phyloP scores from a whole-genome alignment of 257 asterid genomes.

The Eucommia ulmoides region DNA sequence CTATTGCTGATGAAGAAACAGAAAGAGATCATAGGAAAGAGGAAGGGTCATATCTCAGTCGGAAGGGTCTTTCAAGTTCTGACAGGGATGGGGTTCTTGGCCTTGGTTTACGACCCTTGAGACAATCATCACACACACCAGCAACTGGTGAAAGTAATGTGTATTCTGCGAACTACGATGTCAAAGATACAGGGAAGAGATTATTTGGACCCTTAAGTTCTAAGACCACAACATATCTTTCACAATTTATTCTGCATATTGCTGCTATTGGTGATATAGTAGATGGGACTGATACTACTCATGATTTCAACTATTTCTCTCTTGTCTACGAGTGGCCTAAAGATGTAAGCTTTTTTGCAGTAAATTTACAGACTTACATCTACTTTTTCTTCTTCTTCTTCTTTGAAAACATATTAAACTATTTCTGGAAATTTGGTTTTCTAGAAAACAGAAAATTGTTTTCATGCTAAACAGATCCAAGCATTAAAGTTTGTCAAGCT shows the following conservation, averaged over 20 bases:
- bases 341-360: constrained; percentile 51
- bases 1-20: constrained; percentile 86
- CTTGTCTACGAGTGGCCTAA: constrained; percentile 96
- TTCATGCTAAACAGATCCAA: too few species aligned
- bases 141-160: constrained; percentile 44
- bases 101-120: constrained; percentile 65
- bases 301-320: constrained; percentile 93
- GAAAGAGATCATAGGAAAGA: constrained; percentile 52
- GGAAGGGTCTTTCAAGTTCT: constrained; percentile 35
- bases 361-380: too few species aligned
- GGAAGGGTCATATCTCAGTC: constrained; percentile 51
- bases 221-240: constrained; percentile 70
- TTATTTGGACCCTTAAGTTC: constrained; percentile 70
- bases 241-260: constrained; percentile 90
- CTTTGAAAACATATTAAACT: too few species aligned
- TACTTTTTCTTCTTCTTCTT: too few species aligned
- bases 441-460: too few species aligned
- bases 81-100: constrained; percentile 70
- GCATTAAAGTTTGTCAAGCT: not conserved
- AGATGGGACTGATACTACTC: constrained; percentile 99
- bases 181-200: constrained; percentile 66
- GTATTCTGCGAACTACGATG: constrained; percentile 55
- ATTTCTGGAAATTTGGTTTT: not conserved
- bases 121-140: constrained; percentile 29
- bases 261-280: constrained; percentile 98